Evolutionary conservation across 345 rosid species (phyloP), one percentile per base, ranked within the genome.

Genomic region (Ricinus communis): DNA sequence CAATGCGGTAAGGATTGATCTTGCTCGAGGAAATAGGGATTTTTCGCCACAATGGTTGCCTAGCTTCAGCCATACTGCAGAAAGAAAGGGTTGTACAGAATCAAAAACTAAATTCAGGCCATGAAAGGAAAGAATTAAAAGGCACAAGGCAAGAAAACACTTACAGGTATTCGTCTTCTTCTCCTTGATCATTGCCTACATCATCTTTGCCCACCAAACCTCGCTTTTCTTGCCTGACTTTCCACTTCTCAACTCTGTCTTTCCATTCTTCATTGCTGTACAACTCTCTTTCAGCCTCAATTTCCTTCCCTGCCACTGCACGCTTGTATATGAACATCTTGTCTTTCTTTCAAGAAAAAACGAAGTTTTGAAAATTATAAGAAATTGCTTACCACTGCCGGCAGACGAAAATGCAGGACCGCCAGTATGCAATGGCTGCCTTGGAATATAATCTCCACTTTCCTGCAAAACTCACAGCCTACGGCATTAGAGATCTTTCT

Each of bases 1-100:
- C 97, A n/a, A 95, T 95, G 49, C 99, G 79, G 71, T 95, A 95
- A 4, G 99, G 99, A 68, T 77, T 94, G 82, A 95, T 89, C 78
- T 85, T 80, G 89, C 99, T 91, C 0, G 99, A 95, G 2, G 99
- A 50, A 62, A 95, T 85, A 7, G 97, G 96, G 3, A 95, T 80
- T 83, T 95, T 95, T 61, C 99, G 77, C 92, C 92, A 91, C 2
- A 95, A 80, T 38, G 99, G 99, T 71, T 95, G 97, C 71, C 99
- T 84, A 71, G 99, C 97, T 71, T 95, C 99, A 54, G 94, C 99
- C 82, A 86, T 83, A 51, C 99, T 95, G 90, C 76, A 76, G 67
- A 21, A 60, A 1, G 13, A 33, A 67, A 5, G 43, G 13, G 46
- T 31, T 24, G 21, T 45, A 61, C n/a, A 51, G 18, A 27, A 15